Evolutionary conservation across 1,139 yeast genomes (phyloP), one percentile per base, ranked within the genome.

Genomic region (Yamadazyma spencermartinsiae): DNA sequence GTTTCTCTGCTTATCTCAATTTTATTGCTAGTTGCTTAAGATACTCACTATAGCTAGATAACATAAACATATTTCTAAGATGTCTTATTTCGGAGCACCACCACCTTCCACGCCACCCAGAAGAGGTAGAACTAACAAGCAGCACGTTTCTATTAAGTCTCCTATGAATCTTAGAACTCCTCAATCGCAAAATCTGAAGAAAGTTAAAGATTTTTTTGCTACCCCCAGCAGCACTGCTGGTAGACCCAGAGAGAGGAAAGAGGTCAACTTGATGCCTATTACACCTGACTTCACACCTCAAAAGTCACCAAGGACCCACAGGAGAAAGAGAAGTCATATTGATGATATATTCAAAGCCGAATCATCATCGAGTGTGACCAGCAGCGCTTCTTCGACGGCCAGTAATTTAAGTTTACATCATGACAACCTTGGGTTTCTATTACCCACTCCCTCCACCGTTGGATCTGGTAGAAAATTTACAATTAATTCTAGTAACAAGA

Each of bases 381-480:
- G 41, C 20, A 18, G 36, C 6, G 26, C 28, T 19, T 23, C 35
- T 9, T 26, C 33, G 4, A 23, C 28, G 27, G 34, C 19, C 10
- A 20, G 13, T 11, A 32, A 33, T 19, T 25, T 33, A 15, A 29
- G 31, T 17, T 34, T 29, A 10, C 33, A 36, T 17, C 28, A 27
- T 12, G 41, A 39, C 28, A n/a, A 14, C 6, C 59, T 65, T 44
- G 67, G 68, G 4, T 48, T 60, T 26, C 51, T 69, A 27, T 54
- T 69, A 35, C 75, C 76, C 2, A 60, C 65, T n/a, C 74, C 72
- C 2, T 65, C 73, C 1, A 66, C 69, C 0, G 60, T 68, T 4
- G 75, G 75, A 1, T 50, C 68, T 1, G 75, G 75, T 1, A 54
- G 75, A 38, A 48, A 44, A 25, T 15, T 40, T 15, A 20, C 23